phyloP scores from a whole-genome alignment of 1,139 yeast species.

The Diutina mesorugosa region DNA sequence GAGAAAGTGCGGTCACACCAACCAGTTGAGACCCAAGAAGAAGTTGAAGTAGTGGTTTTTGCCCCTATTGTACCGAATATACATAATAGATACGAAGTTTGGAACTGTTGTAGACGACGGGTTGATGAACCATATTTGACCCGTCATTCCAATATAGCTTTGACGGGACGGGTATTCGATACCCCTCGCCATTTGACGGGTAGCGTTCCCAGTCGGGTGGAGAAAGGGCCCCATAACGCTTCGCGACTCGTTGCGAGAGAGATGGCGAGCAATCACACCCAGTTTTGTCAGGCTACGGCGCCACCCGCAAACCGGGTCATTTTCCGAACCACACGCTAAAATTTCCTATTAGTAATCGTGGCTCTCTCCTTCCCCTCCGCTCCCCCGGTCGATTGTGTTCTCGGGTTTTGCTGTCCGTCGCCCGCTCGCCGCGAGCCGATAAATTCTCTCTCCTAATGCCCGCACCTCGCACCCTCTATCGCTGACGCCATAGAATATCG shows the following conservation, averaged over 20 bases:
- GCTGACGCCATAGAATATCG: too few relatives aligned
- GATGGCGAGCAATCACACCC: not conserved
- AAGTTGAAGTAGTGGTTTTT: constrained; percentile 67
- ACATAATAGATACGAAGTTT: constrained; percentile 1
- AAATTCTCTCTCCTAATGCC: too few relatives aligned
- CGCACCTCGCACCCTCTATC: too few relatives aligned
- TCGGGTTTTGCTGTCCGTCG: too few relatives aligned
- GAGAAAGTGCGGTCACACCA: constrained; percentile 99
- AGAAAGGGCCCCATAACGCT: not conserved
- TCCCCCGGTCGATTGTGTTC: too few relatives aligned
- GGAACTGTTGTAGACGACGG: not conserved
- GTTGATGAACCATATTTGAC: too few relatives aligned
- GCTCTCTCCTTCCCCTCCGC: too few relatives aligned
- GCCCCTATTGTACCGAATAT: not conserved
- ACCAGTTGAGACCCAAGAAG: constrained; percentile 99
- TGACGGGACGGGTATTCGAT: too few relatives aligned
- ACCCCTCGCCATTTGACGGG: too few relatives aligned
- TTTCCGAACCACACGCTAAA: not conserved
- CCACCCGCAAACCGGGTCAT: not conserved
- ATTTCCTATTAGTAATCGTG: not conserved
- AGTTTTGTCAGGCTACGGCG: not conserved
- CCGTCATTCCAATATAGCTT: too few relatives aligned
- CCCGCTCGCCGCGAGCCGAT: too few relatives aligned
- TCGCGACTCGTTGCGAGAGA: not conserved
- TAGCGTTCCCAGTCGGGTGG: too few relatives aligned